phyloP scores from a whole-genome alignment of 2,329 filamentous ascomycete species.

The Madurella fahalii region DNA sequence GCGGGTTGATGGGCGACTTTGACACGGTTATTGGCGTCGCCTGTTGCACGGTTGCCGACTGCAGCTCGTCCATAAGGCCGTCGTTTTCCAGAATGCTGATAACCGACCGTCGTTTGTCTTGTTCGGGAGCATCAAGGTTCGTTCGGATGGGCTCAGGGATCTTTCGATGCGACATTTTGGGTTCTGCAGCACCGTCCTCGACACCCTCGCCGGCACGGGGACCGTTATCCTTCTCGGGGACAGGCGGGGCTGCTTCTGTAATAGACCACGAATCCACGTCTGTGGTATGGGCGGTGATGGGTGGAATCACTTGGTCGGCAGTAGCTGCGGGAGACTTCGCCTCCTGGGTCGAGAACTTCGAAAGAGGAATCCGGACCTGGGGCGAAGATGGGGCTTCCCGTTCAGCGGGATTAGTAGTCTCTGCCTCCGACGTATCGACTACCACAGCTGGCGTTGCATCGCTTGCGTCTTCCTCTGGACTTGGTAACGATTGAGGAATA shows the following conservation, averaged over 20 bases:
- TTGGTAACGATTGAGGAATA: neutral
- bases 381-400: constrained; percentile 22
- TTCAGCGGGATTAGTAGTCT: neutral
- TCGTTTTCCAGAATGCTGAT: constrained; percentile 66
- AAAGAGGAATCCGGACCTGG: constrained; percentile 35
- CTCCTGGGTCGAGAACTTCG: constrained; percentile 43
- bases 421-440: neutral
- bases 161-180: constrained; percentile 35
- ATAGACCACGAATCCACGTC: constrained; percentile 14
- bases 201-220: constrained; percentile 23
- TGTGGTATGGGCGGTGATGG: constrained; percentile 10
- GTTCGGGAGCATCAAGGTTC: constrained; percentile 36
- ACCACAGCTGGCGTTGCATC: neutral
- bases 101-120: constrained; percentile 34
- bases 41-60: constrained; percentile 75
- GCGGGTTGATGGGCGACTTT: constrained; percentile 75
- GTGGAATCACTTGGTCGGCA: constrained; percentile 15
- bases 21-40: constrained; percentile 75
- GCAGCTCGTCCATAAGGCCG: constrained; percentile 78
- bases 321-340: constrained; percentile 27
- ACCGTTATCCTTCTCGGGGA: constrained; percentile 16
- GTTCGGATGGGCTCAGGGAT: constrained; percentile 55
- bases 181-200: constrained; percentile 28
- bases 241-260: constrained; percentile 10
- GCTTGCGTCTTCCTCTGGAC: constrained; percentile 1